Percentiles rank a stretch among this genome's conserved stretches.
Conservation (phyloP, 768 basidiomycete genomes). For the Tulasnella sp. region DNA sequence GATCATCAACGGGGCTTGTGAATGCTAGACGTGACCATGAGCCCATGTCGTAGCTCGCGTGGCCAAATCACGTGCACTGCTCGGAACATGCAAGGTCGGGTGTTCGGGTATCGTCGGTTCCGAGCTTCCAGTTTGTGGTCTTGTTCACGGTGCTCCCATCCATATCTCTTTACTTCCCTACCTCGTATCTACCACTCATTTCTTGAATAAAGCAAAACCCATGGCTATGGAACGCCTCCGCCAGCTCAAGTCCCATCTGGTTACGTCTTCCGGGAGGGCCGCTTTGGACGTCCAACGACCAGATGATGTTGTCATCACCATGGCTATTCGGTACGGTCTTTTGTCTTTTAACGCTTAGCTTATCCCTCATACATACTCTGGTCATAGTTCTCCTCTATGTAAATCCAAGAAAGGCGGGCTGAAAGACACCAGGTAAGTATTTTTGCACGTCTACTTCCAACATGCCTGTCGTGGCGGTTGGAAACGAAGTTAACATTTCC, state of each 20-base stretch:
- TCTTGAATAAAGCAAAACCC: not conserved
- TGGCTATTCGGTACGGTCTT: slow-evolving; percentile 35
- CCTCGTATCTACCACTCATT: not conserved
- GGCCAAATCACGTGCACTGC: not conserved
- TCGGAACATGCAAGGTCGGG: not conserved
- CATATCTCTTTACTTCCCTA: too few relatives aligned
- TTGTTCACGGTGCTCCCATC: too few relatives aligned
- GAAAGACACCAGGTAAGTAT: slow-evolving; percentile 51
- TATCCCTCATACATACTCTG: slow-evolving; percentile 47
- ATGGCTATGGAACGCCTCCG: slow-evolving; percentile 47
- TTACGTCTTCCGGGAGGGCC: slow-evolving; percentile 34
- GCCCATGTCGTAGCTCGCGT: too few relatives aligned
- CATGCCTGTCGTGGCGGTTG: not conserved
- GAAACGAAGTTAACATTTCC: not conserved
- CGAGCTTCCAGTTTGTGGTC: too few relatives aligned
- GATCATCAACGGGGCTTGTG: too few relatives aligned
- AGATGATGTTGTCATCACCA: slow-evolving; percentile 72
- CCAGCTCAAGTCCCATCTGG: slow-evolving; percentile 51
- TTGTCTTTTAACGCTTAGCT: slow-evolving; percentile 32
- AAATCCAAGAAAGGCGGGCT: slow-evolving; percentile 57
- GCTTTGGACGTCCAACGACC: slow-evolving; percentile 45
- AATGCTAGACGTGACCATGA: too few relatives aligned
- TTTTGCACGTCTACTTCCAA: not conserved
- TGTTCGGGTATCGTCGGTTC: not conserved
- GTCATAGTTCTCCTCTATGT: slow-evolving; percentile 17